Base-by-base conservation (phyloP, 2,329 filamentous ascomycete species). In the Fusarium proliferatum region DNA sequence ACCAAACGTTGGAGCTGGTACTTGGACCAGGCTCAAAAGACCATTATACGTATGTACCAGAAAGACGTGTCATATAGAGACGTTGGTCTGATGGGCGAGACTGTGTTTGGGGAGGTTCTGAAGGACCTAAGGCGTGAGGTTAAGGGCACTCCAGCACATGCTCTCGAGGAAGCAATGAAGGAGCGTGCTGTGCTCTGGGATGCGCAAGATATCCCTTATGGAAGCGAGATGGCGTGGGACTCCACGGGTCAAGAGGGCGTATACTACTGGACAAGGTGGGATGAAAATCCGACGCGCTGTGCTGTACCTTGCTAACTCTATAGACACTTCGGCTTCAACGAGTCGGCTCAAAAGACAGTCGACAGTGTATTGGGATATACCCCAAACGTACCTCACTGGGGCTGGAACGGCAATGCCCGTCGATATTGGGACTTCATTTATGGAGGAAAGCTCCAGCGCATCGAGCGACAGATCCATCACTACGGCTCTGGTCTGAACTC, bases 191-290 rank as follows among this genome's bases (percentile, higher is more conserved):
- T 82, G 6, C 74, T 80, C 2, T 91, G 89, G 89, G 78, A 86
- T n/a, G 80, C 80, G 0, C 79, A 86, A 58, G 82, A 83, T 12
- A 85, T 88, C 9, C 89, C 89, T 0, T 91, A 86, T 67, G 89
- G 88, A 1, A 89, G 87, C 57, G 89, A 91, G 76, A 88, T 89
- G 87, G 86, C 88, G 0, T 91, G 89, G 89, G 89, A 91, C 64
- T 89, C 86, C 1, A 91, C 89, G 0, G 88, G 88, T 0, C 88
- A 91, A 69, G 89, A 91, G 76, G 88, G 88, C 1, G 87, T 91
- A 1, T 91, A 89, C 67, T 88, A 88, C 67, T 90, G 88, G 88
- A 82, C 85, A 10, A 86, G 84, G 84, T 84, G 42, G 38, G 72
- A 36, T 13, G 6, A 0, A 2, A 3, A 1, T 10, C 3, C 3